A percentile compares a stretch with the other conserved stretches of the same genome.
These are phyloP conservation scores for Aleurites moluccanus DNA, from an alignment of 441 rosid species.

Conservation along the genomic window DNA sequence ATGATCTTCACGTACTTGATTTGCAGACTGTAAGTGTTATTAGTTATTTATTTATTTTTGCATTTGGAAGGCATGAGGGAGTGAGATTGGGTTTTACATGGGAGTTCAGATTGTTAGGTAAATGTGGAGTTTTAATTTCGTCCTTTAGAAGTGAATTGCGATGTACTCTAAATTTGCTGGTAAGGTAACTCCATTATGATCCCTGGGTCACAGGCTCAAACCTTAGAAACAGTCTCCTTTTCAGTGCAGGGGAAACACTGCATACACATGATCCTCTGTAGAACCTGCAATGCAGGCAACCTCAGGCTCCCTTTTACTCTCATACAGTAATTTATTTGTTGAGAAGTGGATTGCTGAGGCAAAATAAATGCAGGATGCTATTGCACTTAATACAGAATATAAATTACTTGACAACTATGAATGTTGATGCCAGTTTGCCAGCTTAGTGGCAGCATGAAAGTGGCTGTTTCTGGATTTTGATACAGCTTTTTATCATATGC, in stretches of 20 bases:
- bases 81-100: slow-evolving; percentile 10
- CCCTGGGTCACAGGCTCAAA: not conserved
- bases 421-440: not conserved
- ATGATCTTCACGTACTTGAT: slow-evolving; percentile 90
- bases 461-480: slow-evolving; percentile 8
- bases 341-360: not conserved
- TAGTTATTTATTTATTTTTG: not conserved
- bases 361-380: too few species aligned
- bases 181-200: not conserved
- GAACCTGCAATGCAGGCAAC: not conserved
- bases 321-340: not conserved
- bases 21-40: slow-evolving; percentile 68
- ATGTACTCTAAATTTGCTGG: not conserved
- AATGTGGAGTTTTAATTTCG: not conserved
- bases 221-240: not conserved
- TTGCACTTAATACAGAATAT: not conserved
- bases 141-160: not conserved
- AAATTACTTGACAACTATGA: not conserved
- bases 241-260: not conserved
- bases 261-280: slow-evolving; percentile 2
- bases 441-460: not conserved
- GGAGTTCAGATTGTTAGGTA: slow-evolving; percentile 2
- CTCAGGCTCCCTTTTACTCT: too few species aligned
- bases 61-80: not conserved
- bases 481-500: not conserved